phyloP scores from a whole-genome alignment of 2,329 filamentous ascomycete genomes.

The Colletotrichum eleusines region DNA sequence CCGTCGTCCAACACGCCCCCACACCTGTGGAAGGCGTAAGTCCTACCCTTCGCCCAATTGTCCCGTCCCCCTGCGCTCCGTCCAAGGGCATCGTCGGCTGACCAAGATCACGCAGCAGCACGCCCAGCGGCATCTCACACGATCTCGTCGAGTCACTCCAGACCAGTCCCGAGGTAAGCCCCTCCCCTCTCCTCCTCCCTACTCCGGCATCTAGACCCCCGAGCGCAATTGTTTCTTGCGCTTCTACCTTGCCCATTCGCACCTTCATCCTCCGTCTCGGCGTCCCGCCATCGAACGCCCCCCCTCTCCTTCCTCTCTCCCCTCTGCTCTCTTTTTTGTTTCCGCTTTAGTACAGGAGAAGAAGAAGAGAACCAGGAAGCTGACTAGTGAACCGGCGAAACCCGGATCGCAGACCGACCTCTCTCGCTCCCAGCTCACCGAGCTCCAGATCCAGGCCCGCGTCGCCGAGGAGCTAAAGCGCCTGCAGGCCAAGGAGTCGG shows the following conservation, averaged over 20 bases:
- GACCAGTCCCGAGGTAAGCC: constrained; percentile 83
- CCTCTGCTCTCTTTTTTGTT: constrained; percentile 12
- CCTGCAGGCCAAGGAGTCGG: constrained; percentile 77
- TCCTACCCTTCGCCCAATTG: constrained; percentile 37
- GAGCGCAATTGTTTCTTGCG: background rate
- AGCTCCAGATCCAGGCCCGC: constrained; percentile 89
- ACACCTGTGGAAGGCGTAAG: constrained; percentile 69
- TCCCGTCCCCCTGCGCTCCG: background rate
- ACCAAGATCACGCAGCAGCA: constrained; percentile 50
- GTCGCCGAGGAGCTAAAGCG: constrained; percentile 87
- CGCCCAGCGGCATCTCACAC: constrained; percentile 75
- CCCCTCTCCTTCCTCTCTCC: background rate
- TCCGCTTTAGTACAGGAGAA: too few relatives aligned
- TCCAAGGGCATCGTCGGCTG: constrained; percentile 22
- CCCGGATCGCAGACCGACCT: constrained; percentile 78
- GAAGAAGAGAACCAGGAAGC: background rate
- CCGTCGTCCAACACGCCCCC: constrained; percentile 56
- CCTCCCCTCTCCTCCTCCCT: too few relatives aligned
- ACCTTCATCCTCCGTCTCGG: background rate
- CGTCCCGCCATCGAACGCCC: background rate
- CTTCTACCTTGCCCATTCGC: background rate
- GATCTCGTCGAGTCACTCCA: constrained; percentile 87
- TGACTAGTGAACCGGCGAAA: constrained; percentile 3
- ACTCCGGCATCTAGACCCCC: background rate
- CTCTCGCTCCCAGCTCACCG: constrained; percentile 83